Percentiles rank a stretch among this genome's conserved stretches.
Conservation (phyloP, 2,329 filamentous ascomycete species). For the Botryotinia narcissicola region DNA sequence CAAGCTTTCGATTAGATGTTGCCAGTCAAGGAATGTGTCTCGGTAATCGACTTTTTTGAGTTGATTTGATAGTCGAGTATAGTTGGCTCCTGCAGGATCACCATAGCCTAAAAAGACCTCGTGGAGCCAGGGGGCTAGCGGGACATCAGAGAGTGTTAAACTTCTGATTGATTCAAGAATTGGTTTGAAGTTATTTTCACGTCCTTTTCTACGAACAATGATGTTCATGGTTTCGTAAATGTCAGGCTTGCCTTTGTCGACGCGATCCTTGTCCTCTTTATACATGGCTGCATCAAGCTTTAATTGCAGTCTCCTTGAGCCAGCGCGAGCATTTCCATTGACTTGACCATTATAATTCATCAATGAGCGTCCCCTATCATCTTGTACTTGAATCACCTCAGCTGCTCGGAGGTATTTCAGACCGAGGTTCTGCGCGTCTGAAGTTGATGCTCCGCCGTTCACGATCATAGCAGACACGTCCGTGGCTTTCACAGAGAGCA, state of each 20-base stretch:
- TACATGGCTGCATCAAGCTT: constrained; percentile 79
- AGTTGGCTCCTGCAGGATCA: constrained; percentile 83
- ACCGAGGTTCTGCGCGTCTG: constrained; percentile 60
- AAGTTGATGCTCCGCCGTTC: constrained; percentile 52
- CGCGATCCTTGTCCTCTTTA: constrained; percentile 68
- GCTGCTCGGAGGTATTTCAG: constrained; percentile 74
- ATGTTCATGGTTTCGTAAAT: constrained; percentile 85
- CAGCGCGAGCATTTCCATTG: constrained; percentile 61
- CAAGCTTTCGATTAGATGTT: constrained; percentile 85
- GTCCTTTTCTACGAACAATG: constrained; percentile 74
- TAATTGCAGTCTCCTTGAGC: constrained; percentile 69
- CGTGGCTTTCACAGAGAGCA: constrained; percentile 70
- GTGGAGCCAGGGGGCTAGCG: constrained; percentile 86
- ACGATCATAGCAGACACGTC: constrained; percentile 48
- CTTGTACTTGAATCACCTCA: constrained; percentile 79
- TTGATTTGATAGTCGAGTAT: constrained; percentile 76
- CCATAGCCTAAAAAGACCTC: constrained; percentile 98
- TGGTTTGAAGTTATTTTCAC: constrained; percentile 97
- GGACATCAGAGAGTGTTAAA: constrained; percentile 79
- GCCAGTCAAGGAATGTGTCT: constrained; percentile 94
- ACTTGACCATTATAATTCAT: constrained; percentile 60
- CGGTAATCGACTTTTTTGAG: constrained; percentile 81
- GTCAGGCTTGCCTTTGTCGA: constrained; percentile 66
- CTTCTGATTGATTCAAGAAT: constrained; percentile 88
- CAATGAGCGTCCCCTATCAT: constrained; percentile 76